A percentile compares a stretch with the other conserved stretches of the same genome.
phyloP scores from a whole-genome alignment of 1,284 basidiomycete genomes.

The Bondarzewia mesenterica region DNA sequence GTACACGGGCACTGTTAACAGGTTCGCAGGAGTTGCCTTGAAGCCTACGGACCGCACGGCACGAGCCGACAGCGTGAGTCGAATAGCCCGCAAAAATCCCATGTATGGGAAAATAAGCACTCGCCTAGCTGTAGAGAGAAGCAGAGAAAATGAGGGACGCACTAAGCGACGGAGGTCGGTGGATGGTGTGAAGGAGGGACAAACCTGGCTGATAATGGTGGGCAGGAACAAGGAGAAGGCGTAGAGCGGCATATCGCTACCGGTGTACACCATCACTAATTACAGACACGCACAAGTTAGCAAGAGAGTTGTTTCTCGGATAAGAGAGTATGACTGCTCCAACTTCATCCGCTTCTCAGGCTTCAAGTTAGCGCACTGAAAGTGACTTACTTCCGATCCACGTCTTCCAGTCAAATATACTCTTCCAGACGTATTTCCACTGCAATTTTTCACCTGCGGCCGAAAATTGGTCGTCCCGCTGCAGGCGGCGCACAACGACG shows the following conservation, averaged over 20 bases:
- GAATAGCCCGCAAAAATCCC: too few relatives aligned
- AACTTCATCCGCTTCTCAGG: background rate
- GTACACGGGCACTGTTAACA: slow-evolving; percentile 45
- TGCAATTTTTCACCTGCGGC: slow-evolving; percentile 43
- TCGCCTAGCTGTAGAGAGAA: slow-evolving; percentile 1
- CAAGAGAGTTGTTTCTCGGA: background rate
- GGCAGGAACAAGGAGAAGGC: slow-evolving; percentile 50
- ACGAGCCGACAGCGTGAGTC: background rate
- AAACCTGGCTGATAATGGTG: slow-evolving; percentile 40
- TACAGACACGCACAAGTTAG: background rate
- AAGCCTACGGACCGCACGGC: slow-evolving; percentile 22
- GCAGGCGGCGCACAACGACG: slow-evolving; percentile 38
- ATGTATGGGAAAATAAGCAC: background rate
- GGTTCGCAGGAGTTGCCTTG: slow-evolving; percentile 42
- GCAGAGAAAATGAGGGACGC: background rate
- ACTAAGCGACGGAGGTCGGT: background rate
- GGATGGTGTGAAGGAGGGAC: slow-evolving; percentile 3
- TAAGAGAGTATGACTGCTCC: too few relatives aligned
- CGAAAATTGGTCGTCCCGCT: slow-evolving; percentile 38
- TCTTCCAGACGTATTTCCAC: slow-evolving; percentile 38
- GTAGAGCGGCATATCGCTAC: slow-evolving; percentile 43
- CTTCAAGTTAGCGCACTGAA: too few relatives aligned
- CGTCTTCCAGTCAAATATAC: slow-evolving; percentile 46
- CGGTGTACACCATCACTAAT: slow-evolving; percentile 37
- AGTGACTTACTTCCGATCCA: slow-evolving; percentile 34